Evolutionary conservation across 73 alveolate species (phyloP), one percentile per base, ranked within the genome.

Genomic region (Paramecium caudatum): DNA sequence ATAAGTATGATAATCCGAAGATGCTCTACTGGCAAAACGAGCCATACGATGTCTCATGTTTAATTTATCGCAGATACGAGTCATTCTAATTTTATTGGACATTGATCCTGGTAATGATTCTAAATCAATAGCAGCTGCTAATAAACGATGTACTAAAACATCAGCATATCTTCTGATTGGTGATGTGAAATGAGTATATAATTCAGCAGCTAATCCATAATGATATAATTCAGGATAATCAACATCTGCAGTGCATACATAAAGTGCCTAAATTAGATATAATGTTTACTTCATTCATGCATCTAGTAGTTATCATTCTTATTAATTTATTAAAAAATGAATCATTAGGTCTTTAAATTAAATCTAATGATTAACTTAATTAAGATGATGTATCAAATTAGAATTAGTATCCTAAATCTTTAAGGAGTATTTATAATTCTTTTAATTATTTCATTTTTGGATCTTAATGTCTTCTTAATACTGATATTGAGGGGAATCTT

Each of bases 101-200:
- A 97, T 94, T 55, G 92, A 96, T 91, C 96, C 95, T 4, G 99
- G 99, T 55, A 97, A 87, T 36, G 98, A 94, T 37, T 97, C 98
- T 19, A 97, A 85, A 83, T 98, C 99, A 63, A 99, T 90, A 12
- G 99, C 96, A 33, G 99, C 99, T 46, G 99, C 98, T 47, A 98
- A 96, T 69, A 99, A 94, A 86, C 99, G 95, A 91, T 98, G 99
- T 61, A 98, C 99, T 62, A 99, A 90, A 62, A 99, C 99, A 93
- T 99, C 99, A 12, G 99, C 99, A 95, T 99, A 99, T 92, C 99
- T 96, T 90, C 99, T 91, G 65, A 98, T 98, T 30, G 99, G 99
- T 13, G 99, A 96, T 9, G 99, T 98, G 94, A 98, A 98, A 90
- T 98, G 99, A 1, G 99, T 98, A 92, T 95, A 98, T 49, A 98